A percentile compares a stretch with the other conserved stretches of the same genome.
These are phyloP conservation scores for Xanthoconium purpureum DNA, from an alignment of 768 basidiomycete species.

Conservation along the genomic window DNA sequence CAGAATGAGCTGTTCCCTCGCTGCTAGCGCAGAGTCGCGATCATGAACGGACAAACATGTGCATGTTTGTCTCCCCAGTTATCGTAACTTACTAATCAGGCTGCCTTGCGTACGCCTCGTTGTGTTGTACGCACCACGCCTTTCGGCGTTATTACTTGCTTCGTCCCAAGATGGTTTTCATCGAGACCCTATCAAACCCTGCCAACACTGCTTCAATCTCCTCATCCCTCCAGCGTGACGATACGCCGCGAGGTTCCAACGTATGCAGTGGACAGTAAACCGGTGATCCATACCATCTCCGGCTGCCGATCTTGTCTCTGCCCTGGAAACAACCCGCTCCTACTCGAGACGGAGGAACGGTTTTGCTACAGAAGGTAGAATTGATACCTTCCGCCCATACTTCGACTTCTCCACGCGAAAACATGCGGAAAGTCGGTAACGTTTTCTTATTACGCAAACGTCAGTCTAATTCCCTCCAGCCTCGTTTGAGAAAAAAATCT, in stretches of 20 bases:
- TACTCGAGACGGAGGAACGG: neutral
- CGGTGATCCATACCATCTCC: neutral
- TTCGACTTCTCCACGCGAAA: neutral
- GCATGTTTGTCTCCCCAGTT: no score
- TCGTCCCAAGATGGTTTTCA: neutral
- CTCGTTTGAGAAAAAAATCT: neutral
- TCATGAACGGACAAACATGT: no score
- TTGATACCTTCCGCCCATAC: neutral
- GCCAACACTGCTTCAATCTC: neutral
- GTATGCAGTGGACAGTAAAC: neutral
- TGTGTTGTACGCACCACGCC: neutral
- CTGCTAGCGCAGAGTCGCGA: neutral
- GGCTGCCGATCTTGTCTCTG: neutral
- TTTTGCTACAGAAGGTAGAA: neutral
- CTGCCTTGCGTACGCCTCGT: neutral
- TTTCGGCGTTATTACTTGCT: neutral
- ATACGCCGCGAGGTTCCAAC: neutral
- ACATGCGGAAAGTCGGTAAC: neutral
- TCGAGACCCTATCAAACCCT: neutral
- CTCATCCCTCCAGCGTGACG: neutral
- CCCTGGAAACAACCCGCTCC: neutral
- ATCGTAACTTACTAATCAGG: no score
- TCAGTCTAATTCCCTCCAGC: neutral
- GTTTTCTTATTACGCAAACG: neutral
- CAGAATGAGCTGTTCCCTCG: no score